Percentiles rank a stretch among this genome's conserved stretches.
phyloP scores from a whole-genome alignment of 176 grass and related monocot species.

The Cenchrus americanus region DNA sequence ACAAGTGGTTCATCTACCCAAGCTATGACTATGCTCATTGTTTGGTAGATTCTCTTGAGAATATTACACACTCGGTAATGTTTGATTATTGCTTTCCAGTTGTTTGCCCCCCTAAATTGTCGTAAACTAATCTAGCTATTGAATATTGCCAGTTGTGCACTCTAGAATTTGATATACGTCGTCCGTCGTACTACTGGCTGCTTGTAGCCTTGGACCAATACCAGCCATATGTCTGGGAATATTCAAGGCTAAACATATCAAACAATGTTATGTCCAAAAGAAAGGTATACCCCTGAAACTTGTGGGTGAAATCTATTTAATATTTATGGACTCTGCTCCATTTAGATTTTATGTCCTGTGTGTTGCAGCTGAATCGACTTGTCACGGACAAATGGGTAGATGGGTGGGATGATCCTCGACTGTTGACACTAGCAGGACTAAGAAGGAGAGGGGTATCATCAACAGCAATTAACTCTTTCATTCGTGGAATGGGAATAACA shows the following conservation, averaged over 20 bases:
- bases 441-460: conserved; percentile 80
- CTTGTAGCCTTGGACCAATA: conserved; percentile 79
- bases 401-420: conserved; percentile 95
- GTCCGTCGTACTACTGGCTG: conserved; percentile 92
- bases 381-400: conserved; percentile 94
- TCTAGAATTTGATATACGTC: conserved; percentile 87
- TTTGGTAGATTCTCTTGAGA: conserved; percentile 94
- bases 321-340: neutral
- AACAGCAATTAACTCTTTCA: conserved; percentile 85
- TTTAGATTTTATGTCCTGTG: conserved; percentile 9
- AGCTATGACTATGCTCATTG: conserved; percentile 95
- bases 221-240: conserved; percentile 90
- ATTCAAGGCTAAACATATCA: conserved; percentile 87
- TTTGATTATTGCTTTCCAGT: neutral
- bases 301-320: neutral
- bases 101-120: neutral
- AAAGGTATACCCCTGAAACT: conserved; percentile 57
- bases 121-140: conserved; percentile 20
- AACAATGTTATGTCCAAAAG: conserved; percentile 96
- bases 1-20: conserved; percentile 97
- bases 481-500: conserved; percentile 93
- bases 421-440: conserved; percentile 85
- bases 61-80: conserved; percentile 91
- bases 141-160: conserved; percentile 46
- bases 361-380: conserved; percentile 66